Conservation (phyloP, 2,329 filamentous ascomycete genomes). For the Paracorniculantispora psalliotae region DNA sequence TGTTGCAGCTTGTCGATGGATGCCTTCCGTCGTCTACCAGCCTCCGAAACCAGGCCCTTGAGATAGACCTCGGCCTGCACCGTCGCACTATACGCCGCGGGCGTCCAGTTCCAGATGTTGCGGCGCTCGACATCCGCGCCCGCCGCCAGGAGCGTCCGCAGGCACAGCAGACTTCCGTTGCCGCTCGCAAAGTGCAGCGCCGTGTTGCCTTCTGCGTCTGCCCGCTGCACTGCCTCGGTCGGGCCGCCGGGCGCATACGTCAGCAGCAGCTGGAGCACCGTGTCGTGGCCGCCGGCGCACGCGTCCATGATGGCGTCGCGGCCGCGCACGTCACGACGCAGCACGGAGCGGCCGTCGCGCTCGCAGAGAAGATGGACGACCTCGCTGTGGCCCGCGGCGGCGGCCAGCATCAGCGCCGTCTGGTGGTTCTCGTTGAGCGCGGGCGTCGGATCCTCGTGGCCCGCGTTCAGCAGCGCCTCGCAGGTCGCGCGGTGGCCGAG, state of each 20-base stretch:
- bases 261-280: constrained; percentile 58
- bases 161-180: constrained; percentile 71
- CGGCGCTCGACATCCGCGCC: constrained; percentile 68
- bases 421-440: constrained; percentile 75
- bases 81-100: constrained; percentile 76
- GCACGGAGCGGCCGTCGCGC: constrained; percentile 56
- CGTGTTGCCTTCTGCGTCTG: constrained; percentile 74
- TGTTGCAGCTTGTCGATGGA: constrained; percentile 34
- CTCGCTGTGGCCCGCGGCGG: constrained; percentile 63
- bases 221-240: constrained; percentile 46
- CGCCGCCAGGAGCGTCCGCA: constrained; percentile 71
- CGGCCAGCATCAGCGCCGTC: constrained; percentile 77
- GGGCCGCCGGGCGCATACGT: constrained; percentile 55
- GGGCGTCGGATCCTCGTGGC: constrained; percentile 69
- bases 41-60: constrained; percentile 68
- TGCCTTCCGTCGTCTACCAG: constrained; percentile 50
- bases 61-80: constrained; percentile 83
- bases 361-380: constrained; percentile 68
- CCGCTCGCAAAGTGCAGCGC: constrained; percentile 81
- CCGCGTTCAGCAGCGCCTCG: constrained; percentile 63
- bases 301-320: constrained; percentile 69
- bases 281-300: constrained; percentile 56
- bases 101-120: constrained; percentile 77
- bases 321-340: constrained; percentile 61
- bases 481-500: constrained; percentile 67